These are phyloP conservation scores for Macrolepiota albuminosa DNA, from an alignment of 768 basidiomycete genomes.

Conservation along the genomic window DNA sequence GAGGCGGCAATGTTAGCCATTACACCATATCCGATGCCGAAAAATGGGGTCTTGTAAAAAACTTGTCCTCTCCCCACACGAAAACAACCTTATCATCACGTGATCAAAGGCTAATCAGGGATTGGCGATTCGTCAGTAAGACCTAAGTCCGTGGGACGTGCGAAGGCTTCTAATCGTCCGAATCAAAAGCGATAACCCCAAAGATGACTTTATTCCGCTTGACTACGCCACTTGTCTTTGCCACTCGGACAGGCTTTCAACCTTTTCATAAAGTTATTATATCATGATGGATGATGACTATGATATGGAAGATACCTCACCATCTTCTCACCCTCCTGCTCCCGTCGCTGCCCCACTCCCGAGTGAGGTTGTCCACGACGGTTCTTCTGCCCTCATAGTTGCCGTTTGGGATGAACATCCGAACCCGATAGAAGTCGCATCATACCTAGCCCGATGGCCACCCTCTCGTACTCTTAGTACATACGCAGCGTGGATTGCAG, in stretches of 20 bases:
- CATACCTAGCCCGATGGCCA: conserved; percentile 31
- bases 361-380: conserved; percentile 12
- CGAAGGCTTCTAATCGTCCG: not conserved
- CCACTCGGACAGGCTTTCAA: not conserved
- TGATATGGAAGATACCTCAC: conserved; percentile 8
- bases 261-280: not conserved
- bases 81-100: no score
- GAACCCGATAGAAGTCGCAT: conserved; percentile 18
- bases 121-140: no score
- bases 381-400: conserved; percentile 13
- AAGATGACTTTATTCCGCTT: not conserved
- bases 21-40: conserved; percentile 43
- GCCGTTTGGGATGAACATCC: conserved; percentile 22
- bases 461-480: conserved; percentile 29
- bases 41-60: no score
- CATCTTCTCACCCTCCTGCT: not conserved
- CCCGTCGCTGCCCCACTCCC: conserved; percentile 12
- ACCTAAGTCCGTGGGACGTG: no score
- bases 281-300: conserved; percentile 13
- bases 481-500: conserved; percentile 31
- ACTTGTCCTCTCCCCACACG: no score
- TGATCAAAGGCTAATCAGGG: no score
- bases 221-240: not conserved
- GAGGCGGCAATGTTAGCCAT: conserved; percentile 58
- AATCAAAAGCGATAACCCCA: no score